Conservation (phyloP, 2,329 filamentous ascomycete species). For the Metarhizium humberi region DNA sequence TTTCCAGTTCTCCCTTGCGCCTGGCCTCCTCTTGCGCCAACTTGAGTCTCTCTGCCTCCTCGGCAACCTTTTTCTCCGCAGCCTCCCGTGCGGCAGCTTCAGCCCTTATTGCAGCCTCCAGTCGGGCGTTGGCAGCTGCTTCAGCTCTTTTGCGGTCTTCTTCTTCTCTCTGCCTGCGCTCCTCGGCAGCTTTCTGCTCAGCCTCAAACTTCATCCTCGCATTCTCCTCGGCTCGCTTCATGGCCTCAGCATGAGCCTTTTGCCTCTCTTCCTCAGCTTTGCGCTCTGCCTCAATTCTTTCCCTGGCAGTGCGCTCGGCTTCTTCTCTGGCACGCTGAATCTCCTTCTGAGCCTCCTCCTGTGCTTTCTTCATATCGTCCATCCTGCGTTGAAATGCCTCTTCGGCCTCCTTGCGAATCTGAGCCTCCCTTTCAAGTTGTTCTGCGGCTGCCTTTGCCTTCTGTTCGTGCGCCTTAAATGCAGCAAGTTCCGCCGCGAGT, state of each 20-base stretch:
- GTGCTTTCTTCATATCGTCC: constrained; percentile 30
- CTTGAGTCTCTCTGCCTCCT: constrained; percentile 31
- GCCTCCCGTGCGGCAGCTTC: constrained; percentile 31
- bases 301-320: constrained; percentile 33
- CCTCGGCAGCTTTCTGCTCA: constrained; percentile 34
- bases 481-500: constrained; percentile 50
- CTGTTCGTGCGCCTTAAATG: constrained; percentile 36
- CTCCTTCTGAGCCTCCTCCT: constrained; percentile 37
- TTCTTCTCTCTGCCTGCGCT: constrained; percentile 28
- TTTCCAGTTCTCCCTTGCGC: constrained; percentile 28
- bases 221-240: constrained; percentile 26
- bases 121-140: constrained; percentile 31
- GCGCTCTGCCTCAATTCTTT: constrained; percentile 33
- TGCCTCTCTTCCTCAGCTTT: constrained; percentile 37
- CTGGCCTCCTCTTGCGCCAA: constrained; percentile 29
- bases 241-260: constrained; percentile 23
- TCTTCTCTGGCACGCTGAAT: constrained; percentile 37
- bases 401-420: constrained; percentile 37
- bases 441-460: constrained; percentile 35
- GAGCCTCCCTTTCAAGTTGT: constrained; percentile 33
- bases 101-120: constrained; percentile 33
- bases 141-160: constrained; percentile 34
- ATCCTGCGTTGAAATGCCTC: constrained; percentile 30
- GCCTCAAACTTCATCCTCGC: constrained; percentile 29
- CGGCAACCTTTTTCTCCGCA: constrained; percentile 31